A percentile compares a stretch with the other conserved stretches of the same genome.
phyloP scores from a whole-genome alignment of 1,284 basidiomycete genomes.

The Leccinum subrobustum region DNA sequence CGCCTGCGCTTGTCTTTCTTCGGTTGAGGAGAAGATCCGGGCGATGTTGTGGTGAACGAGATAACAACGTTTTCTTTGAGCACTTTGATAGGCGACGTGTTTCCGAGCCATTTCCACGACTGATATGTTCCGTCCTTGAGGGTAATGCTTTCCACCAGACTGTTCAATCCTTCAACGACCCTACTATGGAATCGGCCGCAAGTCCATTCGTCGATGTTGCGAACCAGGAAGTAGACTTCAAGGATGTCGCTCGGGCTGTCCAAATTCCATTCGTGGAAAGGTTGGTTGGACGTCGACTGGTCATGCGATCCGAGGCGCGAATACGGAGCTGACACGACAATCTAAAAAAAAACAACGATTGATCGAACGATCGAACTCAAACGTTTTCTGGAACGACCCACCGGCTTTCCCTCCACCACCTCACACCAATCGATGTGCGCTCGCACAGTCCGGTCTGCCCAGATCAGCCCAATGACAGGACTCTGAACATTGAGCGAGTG shows the following conservation, averaged over 20 bases:
- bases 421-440: slow-evolving; percentile 58
- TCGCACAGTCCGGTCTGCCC: slow-evolving; percentile 50
- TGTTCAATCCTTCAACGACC: slow-evolving; percentile 40
- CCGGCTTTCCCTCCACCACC: slow-evolving; percentile 34
- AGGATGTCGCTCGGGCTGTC: slow-evolving; percentile 45
- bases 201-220: slow-evolving; percentile 56
- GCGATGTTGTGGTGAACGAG: slow-evolving; percentile 28
- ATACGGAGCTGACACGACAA: slow-evolving; percentile 51
- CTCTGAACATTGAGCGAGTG: slow-evolving; percentile 45
- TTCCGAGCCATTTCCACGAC: slow-evolving; percentile 50
- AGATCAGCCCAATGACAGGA: slow-evolving; percentile 55
- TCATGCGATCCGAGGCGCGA: slow-evolving; percentile 24
- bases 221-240: slow-evolving; percentile 50
- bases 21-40: slow-evolving; percentile 28
- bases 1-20: slow-evolving; percentile 33
- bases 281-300: slow-evolving; percentile 16
- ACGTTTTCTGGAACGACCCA: slow-evolving; percentile 21
- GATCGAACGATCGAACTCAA: not conserved
- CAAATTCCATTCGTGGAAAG: slow-evolving; percentile 52
- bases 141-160: slow-evolving; percentile 36
- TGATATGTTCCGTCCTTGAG: slow-evolving; percentile 34
- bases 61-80: slow-evolving; percentile 36
- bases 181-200: slow-evolving; percentile 40
- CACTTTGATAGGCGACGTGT: slow-evolving; percentile 28
- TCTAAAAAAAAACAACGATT: slow-evolving; percentile 30